A percentile compares a stretch with the other conserved stretches of the same genome.
Conservation (phyloP, 2,329 filamentous ascomycete genomes). For the Venturia asperata region DNA sequence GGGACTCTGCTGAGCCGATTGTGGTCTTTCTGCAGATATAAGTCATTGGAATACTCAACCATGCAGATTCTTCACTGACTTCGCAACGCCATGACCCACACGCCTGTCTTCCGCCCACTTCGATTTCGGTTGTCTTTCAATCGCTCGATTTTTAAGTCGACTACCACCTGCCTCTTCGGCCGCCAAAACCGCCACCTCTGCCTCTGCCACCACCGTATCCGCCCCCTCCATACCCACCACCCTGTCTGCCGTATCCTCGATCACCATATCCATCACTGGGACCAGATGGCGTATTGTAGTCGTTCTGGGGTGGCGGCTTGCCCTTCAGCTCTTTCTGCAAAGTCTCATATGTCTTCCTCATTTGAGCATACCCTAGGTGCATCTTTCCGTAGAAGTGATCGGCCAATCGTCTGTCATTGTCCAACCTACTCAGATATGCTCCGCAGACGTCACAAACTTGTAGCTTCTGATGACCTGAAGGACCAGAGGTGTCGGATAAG, state of each 20-base stretch:
- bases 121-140: not conserved
- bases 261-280: slow-evolving; percentile 30
- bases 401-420: slow-evolving; percentile 87
- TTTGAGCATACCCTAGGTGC: slow-evolving; percentile 96
- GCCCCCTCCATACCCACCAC: slow-evolving; percentile 17
- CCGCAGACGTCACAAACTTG: slow-evolving; percentile 99
- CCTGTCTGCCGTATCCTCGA: slow-evolving; percentile 16
- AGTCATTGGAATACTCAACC: not conserved
- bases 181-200: slow-evolving; percentile 6
- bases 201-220: slow-evolving; percentile 15
- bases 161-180: slow-evolving; percentile 3
- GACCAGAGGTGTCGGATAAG: slow-evolving; percentile 84
- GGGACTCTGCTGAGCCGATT: not conserved
- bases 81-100: not conserved
- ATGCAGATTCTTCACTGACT: slow-evolving; percentile 9
- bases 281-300: slow-evolving; percentile 29
- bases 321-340: slow-evolving; percentile 81
- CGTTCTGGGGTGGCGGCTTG: slow-evolving; percentile 51
- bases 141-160: not conserved
- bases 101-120: not conserved
- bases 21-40: not conserved
- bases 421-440: slow-evolving; percentile 82
- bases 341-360: slow-evolving; percentile 88
- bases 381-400: slow-evolving; percentile 99
- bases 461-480: slow-evolving; percentile 91